Evolutionary conservation across 352 stramenopile species (phyloP), one percentile per base, ranked within the genome.

Genomic region (Pythium myriotylum): DNA sequence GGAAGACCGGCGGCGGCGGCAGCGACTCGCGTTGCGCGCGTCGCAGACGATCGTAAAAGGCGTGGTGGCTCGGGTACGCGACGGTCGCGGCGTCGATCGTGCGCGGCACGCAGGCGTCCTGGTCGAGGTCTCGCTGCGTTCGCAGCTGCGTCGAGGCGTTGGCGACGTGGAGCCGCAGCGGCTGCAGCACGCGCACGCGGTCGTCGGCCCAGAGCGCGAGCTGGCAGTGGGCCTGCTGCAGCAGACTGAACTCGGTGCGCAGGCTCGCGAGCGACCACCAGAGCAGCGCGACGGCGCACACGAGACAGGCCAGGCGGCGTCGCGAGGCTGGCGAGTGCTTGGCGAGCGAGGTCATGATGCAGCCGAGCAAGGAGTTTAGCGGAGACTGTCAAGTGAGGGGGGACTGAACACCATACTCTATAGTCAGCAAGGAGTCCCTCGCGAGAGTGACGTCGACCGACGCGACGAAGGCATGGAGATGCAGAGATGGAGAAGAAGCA

Each of bases 41-140:
- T 20, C 51, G 59, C 14, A 67, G 59, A 50, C 37, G 6, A 9
- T 41, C 24, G 59, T 67, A 67, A 43, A 67, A 67, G 7, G 50
- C 19, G 46, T 67, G 59, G 24, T 51, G 51, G 16, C 35, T 56
- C 5, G 41, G 33, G 45, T 67, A 67, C 43, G 50, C 32, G 16
- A 57, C 19, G 10, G 16, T 37, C 13, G 42, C 16, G 17, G 59
- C 42, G 59, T 57, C 39, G 32, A 56, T 27, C n/a, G 54, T 51
- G 22, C 46, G 23, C 14, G 59, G 35, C 33, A 58, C 35, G 45
- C 59, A 67, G 9, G 53, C 39, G 37, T 49, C 26, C 16, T 16
- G 6, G 22, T 50, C 52, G 16, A 22, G 26, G 26, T 54, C 29
- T 17, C 27, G 48, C 48, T 27, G 17, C 17, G 13, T 27, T 2